Base-by-base conservation (phyloP, 371 early-diverging fungal species). In the Amoeboradix gromovi region DNA sequence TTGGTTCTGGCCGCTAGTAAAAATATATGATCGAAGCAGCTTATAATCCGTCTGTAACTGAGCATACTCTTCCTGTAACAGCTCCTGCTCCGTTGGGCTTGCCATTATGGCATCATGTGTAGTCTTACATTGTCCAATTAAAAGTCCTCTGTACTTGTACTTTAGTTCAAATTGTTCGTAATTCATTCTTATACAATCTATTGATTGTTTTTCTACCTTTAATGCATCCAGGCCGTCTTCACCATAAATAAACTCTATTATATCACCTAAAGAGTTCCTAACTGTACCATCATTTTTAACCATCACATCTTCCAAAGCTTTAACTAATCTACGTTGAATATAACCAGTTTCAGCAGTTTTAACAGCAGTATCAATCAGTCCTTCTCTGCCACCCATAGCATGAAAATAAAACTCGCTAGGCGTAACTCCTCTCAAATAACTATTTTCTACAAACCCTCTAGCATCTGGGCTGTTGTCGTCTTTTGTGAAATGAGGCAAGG, bases 381-480 rank as follows among this genome's bases (percentile, higher is more conserved):
- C 99, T 84, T 99, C 99, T 80, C 99, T 88, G 75, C 99, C 99
- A 80, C 98, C 98, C 98, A 98, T 98, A 30, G 98, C 97, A 81
- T 99, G 99, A 86, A 98, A 99, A 79, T 92, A 99, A 80, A 96
- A 98, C 79, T 99, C 99, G 66, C 89, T 88, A 2, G 98, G 97
- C 0, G 91, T 91, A 73, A 99, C 74, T n/a, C 99, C 99, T 69
- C 89, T 82, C 70, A 99, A 77, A 77, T 97, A 99, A 30, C 92
- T 92, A 79, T 96, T 98, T 77, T 93, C 92, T 12, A 98, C 98
- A 78, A 99, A 99, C 29, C 99, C 99, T 69, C 92, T 84, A 76
- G 87, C 84, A 78, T 91, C 93, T 1, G 98, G 94, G 66, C 90
- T 87, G 76, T 92, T 90, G 78, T 99, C 99, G 78, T 95, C 95